Evolutionary conservation across 108 stramenopile genomes (phyloP), one percentile per base, ranked within the genome.

Genomic region (Skeletonema costatum): DNA sequence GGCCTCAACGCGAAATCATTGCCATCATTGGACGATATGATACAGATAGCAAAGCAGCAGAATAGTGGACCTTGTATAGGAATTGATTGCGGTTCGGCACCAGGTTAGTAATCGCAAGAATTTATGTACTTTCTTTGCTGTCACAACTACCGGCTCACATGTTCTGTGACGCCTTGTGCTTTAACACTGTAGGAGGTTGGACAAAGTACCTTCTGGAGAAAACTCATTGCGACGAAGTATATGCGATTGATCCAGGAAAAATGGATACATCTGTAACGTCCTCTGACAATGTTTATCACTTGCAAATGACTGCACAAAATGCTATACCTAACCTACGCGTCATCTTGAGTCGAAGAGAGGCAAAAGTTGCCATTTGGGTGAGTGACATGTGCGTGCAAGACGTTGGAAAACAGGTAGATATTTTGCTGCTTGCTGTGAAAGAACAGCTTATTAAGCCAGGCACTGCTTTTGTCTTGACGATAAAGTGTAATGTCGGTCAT

Each of bases 341-440:
- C 25, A 59, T 51, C 4, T 72, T 82, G 35, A 38, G 35, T 0
- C 13, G 29, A 19, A 44, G 44, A 70, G 35, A 71, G 32, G 21
- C 13, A 9, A 33, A 12, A 17, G 35, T 88, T 33, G 66, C 83
- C 16, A 63, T 88, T 25, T 88, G 87, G 87, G 87, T 88, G 0
- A 64, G 73, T 7, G 89, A 90, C 65, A 90, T 90, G 89, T 90
- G 89, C 69, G 74, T 85, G n/a, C 86, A 88, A 30, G 86, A 87
- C 11, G 25, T 86, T 32, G 5, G 53, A 0, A 48, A 73, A 10
- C 89, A 88, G 58, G 76, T 90, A 25, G 84, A 90, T 75, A 65
- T 67, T 13, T 72, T 90, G 16, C 72, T 87, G 11, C 14, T 32
- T 16, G 86, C 87, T n/a, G 46, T 69, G 2, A 25, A 74, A 21